These are phyloP conservation scores for Gloeostereum incarnatum DNA, from an alignment of 768 basidiomycete genomes.

Conservation along the genomic window DNA sequence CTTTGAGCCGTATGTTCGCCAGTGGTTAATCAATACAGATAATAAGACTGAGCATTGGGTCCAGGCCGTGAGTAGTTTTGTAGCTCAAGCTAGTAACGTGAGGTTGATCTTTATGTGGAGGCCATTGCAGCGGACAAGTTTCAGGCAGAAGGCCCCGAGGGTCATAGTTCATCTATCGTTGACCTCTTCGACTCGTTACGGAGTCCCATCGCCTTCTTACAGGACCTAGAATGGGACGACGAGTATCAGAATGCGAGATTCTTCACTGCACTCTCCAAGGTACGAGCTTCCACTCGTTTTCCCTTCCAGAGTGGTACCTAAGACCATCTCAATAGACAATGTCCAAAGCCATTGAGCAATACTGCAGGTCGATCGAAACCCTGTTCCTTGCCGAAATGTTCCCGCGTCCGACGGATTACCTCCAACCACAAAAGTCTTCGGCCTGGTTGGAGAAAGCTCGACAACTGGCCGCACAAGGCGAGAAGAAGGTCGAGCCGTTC, in stretches of 20 bases:
- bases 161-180: conserved; percentile 94
- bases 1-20: conserved; percentile 82
- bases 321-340: conserved; percentile 50
- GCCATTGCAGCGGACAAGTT: conserved; percentile 85
- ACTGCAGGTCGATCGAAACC: conserved; percentile 79
- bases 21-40: conserved; percentile 87
- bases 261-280: conserved; percentile 84
- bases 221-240: conserved; percentile 90
- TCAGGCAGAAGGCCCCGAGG: conserved; percentile 67
- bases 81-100: neutral
- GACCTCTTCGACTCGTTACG: conserved; percentile 93
- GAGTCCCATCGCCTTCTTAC: conserved; percentile 81
- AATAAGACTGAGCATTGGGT: conserved; percentile 93
- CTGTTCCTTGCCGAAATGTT: conserved; percentile 96
- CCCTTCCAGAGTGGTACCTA: neutral
- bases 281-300: conserved; percentile 14
- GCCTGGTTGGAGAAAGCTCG: conserved; percentile 85
- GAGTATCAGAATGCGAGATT: conserved; percentile 84
- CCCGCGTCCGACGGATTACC: conserved; percentile 67
- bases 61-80: conserved; percentile 60
- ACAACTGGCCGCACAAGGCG: conserved; percentile 63
- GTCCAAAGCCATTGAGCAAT: conserved; percentile 86
- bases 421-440: conserved; percentile 79
- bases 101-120: conserved; percentile 19
- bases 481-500: conserved; percentile 92